These are phyloP conservation scores for Cryptococcus sp. DNA, from an alignment of 1,284 basidiomycete species.

Conservation along the genomic window DNA sequence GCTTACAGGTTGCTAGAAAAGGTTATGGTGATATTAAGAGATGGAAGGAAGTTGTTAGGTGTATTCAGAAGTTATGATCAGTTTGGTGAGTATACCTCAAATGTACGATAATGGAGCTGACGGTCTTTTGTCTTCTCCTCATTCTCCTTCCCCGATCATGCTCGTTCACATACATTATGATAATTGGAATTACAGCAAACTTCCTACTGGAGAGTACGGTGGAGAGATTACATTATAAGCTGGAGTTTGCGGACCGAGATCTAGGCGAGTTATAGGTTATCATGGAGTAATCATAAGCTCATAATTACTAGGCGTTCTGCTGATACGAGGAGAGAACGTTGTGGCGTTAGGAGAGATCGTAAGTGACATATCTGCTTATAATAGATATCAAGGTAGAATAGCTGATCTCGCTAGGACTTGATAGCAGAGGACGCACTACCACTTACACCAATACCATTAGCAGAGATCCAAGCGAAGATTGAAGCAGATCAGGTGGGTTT, in stretches of 20 bases:
- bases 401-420: slow-evolving; percentile 63
- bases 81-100: slow-evolving; percentile 66
- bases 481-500: slow-evolving; percentile 55
- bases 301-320: slow-evolving; percentile 66
- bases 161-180: neutral
- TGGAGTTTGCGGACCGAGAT: slow-evolving; percentile 42
- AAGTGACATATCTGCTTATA: slow-evolving; percentile 43
- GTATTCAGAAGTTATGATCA: slow-evolving; percentile 97
- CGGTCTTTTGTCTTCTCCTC: neutral
- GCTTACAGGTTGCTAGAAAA: slow-evolving; percentile 63
- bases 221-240: slow-evolving; percentile 43
- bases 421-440: slow-evolving; percentile 86
- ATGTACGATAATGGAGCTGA: neutral
- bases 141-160: neutral
- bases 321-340: slow-evolving; percentile 98
- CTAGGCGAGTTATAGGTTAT: slow-evolving; percentile 20
- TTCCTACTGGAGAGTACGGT: slow-evolving; percentile 85
- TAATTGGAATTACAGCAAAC: slow-evolving; percentile 61
- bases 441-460: slow-evolving; percentile 66
- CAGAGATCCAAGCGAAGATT: slow-evolving; percentile 64
- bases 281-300: neutral
- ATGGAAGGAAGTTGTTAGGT: slow-evolving; percentile 93
- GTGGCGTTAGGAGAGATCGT: slow-evolving; percentile 96
- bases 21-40: slow-evolving; percentile 93
- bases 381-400: neutral